Evolutionary conservation across 176 grass and related monocot species (phyloP).

Genomic region (Puya raimondii): DNA sequence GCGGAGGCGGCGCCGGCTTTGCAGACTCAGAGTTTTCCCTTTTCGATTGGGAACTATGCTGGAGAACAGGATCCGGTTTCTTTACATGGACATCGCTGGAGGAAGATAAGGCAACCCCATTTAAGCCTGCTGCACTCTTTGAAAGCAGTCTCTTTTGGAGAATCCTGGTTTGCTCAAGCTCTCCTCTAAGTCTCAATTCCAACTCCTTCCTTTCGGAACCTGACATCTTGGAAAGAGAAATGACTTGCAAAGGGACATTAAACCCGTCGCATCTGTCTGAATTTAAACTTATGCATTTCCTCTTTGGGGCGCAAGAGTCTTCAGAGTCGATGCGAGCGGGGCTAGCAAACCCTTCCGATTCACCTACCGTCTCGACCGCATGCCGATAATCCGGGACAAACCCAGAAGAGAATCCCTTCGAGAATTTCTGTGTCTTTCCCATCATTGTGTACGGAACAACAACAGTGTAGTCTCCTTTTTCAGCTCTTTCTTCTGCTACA

Average conservation of each 20-base stretch:
- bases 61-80: constrained; percentile 14
- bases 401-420: constrained; percentile 63
- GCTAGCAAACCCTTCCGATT: constrained; percentile 50
- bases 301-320: constrained; percentile 54
- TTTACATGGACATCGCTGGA: constrained; percentile 22
- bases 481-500: constrained; percentile 2
- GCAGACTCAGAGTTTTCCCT: constrained; percentile 36
- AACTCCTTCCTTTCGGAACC: constrained; percentile 40
- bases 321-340: constrained; percentile 50
- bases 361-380: constrained; percentile 55
- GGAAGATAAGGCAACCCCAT: constrained; percentile 16
- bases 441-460: constrained; percentile 36
- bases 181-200: constrained; percentile 39
- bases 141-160: constrained; percentile 45
- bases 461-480: not conserved
- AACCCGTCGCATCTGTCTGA: constrained; percentile 28
- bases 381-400: constrained; percentile 78
- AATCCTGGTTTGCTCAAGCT: constrained; percentile 47
- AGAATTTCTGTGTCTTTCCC: constrained; percentile 90
- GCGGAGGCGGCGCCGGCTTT: constrained; percentile 9
- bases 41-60: constrained; percentile 36
- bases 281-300: constrained; percentile 52
- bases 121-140: constrained; percentile 21
- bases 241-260: constrained; percentile 34
- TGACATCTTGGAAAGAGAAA: constrained; percentile 49